Evolutionary conservation across 2,329 filamentous ascomycete species (phyloP).

Genomic region (Lachnellula suecica): DNA sequence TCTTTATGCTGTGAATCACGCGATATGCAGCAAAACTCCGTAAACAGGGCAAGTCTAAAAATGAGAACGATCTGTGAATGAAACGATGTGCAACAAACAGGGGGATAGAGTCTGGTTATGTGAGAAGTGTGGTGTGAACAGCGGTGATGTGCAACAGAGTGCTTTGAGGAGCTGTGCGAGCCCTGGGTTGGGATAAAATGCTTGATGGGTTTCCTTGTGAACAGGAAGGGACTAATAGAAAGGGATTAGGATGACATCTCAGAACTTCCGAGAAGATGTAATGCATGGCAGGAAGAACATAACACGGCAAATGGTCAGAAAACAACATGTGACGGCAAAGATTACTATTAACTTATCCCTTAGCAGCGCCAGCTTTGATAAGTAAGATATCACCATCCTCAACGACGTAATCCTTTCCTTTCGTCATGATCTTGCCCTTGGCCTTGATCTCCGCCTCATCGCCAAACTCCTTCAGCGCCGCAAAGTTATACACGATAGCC

Average conservation of each 20-base stretch:
- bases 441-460: slow-evolving; percentile 88
- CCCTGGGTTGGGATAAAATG: too few species aligned
- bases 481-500: slow-evolving; percentile 89
- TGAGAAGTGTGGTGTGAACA: too few species aligned
- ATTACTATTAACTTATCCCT: slow-evolving; percentile 26
- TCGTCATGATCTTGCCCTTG: slow-evolving; percentile 96
- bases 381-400: slow-evolving; percentile 64
- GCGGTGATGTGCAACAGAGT: too few species aligned
- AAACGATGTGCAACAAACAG: too few species aligned
- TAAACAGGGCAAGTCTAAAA: too few species aligned
- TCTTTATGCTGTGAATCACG: too few species aligned
- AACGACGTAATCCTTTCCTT: slow-evolving; percentile 95
- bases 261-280: neutral
- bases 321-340: neutral
- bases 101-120: too few species aligned
- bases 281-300: neutral
- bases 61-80: too few species aligned
- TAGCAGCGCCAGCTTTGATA: slow-evolving; percentile 33
- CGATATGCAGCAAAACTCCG: too few species aligned
- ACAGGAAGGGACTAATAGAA: too few species aligned
- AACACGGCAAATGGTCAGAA: neutral
- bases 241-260: neutral
- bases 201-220: too few species aligned
- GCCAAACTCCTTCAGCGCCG: slow-evolving; percentile 76
- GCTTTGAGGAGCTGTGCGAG: too few species aligned